Base-by-base conservation (phyloP, 257 asterid genomes). In the Penstemon davidsonii region DNA sequence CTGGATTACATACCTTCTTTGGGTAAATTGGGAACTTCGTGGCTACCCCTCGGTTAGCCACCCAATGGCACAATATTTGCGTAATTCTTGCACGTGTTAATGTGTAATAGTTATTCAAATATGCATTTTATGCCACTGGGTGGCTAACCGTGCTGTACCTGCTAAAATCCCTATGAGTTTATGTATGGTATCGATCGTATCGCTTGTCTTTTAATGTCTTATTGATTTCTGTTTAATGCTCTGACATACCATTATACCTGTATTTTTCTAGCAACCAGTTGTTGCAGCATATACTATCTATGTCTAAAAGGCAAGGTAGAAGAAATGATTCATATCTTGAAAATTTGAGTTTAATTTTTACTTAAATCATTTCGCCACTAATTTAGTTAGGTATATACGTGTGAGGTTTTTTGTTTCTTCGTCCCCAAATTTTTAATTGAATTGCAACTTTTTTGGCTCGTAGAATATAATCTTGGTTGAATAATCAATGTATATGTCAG, bases 381-480 rank as follows among this genome's bases (percentile, higher is more conserved):
- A 15, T 15, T 45, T 12, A 5, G 13, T 9, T 56, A 8, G 25
- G 37, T 39, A 62, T 4, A 45, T 45, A 44, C 8, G 57, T 62
- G 8, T 43, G 12, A 50, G 19, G 60, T 47, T 25, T 36, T 50
- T 41, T 58, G 60, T 58, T 73, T 7, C 39, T 8, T 4, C n/a
- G 39, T 19, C 38, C 51, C 3, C n/a, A 40, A 10, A n/a, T 52
- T n/a, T 47, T 58, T 8, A 47, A 36, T 56, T 33, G 38, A 33
- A 11, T 55, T 41, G 49, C 66, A 50, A 50, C 11, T 51, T 7
- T 66, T 73, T 65, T 44, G 33, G 67, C 42, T 65, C 5, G 57
- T 8, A 50, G 18, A 63, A 55, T n/a, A 13, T 46, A n/a, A 15
- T 15, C 18, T 50, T 55, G 55, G 47, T 15, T 15, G 18, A 15